These are phyloP conservation scores for Pleurotus sapidus DNA, from an alignment of 768 basidiomycete species.

Conservation along the genomic window DNA sequence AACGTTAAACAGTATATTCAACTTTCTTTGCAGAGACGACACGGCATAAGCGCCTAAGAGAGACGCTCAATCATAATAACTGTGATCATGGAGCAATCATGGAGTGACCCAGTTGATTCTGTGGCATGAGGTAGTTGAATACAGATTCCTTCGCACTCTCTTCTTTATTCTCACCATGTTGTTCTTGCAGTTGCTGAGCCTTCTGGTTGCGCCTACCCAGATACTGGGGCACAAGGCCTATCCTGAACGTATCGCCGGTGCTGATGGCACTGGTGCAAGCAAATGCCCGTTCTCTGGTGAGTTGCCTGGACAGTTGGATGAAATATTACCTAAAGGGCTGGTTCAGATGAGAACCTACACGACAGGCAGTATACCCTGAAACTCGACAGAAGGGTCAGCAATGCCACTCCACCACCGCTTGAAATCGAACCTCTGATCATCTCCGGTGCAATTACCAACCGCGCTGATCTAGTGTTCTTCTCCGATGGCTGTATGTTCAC, in stretches of 20 bases:
- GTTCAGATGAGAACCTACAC: neutral
- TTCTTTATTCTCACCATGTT: neutral
- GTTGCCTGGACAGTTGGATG: neutral
- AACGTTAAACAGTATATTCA: too few species aligned
- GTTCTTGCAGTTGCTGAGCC: neutral
- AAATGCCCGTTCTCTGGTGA: neutral
- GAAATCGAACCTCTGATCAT: constrained; percentile 54
- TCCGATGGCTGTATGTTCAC: constrained; percentile 66
- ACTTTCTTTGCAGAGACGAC: too few species aligned
- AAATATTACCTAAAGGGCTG: neutral
- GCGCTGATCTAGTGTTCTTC: constrained; percentile 76
- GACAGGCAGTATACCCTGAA: neutral
- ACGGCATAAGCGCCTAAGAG: too few species aligned
- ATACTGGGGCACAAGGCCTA: neutral
- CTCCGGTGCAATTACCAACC: constrained; percentile 62
- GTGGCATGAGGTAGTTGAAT: too few species aligned
- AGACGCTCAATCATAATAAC: too few species aligned
- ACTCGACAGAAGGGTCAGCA: neutral
- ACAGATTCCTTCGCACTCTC: neutral
- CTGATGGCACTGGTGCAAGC: neutral
- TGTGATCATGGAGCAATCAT: too few species aligned
- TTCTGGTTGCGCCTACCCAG: neutral
- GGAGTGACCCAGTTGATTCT: too few species aligned
- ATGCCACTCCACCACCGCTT: constrained; percentile 34
- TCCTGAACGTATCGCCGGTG: neutral